Evolutionary conservation across 371 early-diverging fungal genomes (phyloP).

Genomic region (Choanephora cucurbitarum): DNA sequence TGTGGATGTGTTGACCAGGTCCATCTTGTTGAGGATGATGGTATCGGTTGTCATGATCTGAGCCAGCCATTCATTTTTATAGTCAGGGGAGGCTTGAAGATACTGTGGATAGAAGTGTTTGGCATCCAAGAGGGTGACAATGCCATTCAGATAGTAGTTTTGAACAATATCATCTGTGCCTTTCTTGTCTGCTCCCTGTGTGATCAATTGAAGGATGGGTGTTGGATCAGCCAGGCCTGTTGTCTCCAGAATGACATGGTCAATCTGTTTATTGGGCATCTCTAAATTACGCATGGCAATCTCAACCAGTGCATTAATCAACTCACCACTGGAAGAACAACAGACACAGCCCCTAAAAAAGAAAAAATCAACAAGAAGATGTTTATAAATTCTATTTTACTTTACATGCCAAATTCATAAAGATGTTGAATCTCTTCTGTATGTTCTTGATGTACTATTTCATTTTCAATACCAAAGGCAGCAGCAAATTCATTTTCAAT

Average conservation of each 20-base stretch:
- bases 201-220: constrained; percentile 26
- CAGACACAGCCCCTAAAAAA: constrained; percentile 37
- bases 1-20: constrained; percentile 19
- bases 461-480: constrained; percentile 47
- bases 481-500: constrained; percentile 46
- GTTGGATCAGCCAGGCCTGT: constrained; percentile 43
- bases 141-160: constrained; percentile 35
- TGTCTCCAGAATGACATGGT: constrained; percentile 36
- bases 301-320: constrained; percentile 32
- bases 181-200: constrained; percentile 22
- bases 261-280: constrained; percentile 13
- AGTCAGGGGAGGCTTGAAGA: neutral
- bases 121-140: constrained; percentile 35
- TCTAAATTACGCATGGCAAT: constrained; percentile 29
- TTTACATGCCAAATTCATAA: constrained; percentile 43
- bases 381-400: neutral
- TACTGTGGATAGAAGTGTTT: constrained; percentile 22
- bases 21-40: constrained; percentile 41
- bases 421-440: constrained; percentile 31
- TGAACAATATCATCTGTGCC: constrained; percentile 35
- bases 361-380: neutral
- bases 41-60: constrained; percentile 37
- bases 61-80: constrained; percentile 40
- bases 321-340: constrained; percentile 40
- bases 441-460: constrained; percentile 31